Conservation (phyloP, 805 yeast genomes). For the Sungouiella blattae region DNA sequence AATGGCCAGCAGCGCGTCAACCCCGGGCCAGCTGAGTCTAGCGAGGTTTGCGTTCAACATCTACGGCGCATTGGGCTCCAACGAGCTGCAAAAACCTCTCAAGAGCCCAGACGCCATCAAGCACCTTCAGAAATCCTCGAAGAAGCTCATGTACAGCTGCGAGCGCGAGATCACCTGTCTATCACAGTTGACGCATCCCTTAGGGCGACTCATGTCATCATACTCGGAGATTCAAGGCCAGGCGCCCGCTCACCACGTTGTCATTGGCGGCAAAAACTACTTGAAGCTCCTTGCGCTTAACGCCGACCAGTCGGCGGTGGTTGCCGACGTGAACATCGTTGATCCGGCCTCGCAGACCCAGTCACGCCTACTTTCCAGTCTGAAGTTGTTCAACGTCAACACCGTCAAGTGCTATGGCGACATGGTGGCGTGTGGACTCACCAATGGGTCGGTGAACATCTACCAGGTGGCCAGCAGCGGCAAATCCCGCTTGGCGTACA, state of each 20-base stretch:
- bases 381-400: constrained; percentile 33
- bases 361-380: constrained; percentile 10
- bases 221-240: constrained; percentile 3
- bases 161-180: constrained; percentile 23
- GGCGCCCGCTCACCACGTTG: constrained; percentile 28
- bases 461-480: constrained; percentile 33
- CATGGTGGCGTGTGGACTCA: constrained; percentile 38
- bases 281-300: constrained; percentile 30
- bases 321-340: constrained; percentile 32
- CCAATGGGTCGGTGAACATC: constrained; percentile 33
- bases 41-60: constrained; percentile 60
- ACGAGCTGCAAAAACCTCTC: constrained; percentile 2
- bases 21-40: constrained; percentile 28
- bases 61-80: constrained; percentile 41
- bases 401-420: constrained; percentile 34
- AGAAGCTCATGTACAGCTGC: constrained; percentile 16
- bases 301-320: constrained; percentile 27
- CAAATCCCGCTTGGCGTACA: constrained; percentile 24
- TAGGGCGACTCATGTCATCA: constrained; percentile 11
- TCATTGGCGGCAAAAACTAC: constrained; percentile 42
- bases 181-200: constrained; percentile 22
- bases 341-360: constrained; percentile 19
- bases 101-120: background rate
- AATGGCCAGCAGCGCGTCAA: constrained; percentile 6
- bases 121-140: background rate